These are phyloP conservation scores for Boletus subparvulus DNA, from an alignment of 768 basidiomycete genomes.

Conservation along the genomic window DNA sequence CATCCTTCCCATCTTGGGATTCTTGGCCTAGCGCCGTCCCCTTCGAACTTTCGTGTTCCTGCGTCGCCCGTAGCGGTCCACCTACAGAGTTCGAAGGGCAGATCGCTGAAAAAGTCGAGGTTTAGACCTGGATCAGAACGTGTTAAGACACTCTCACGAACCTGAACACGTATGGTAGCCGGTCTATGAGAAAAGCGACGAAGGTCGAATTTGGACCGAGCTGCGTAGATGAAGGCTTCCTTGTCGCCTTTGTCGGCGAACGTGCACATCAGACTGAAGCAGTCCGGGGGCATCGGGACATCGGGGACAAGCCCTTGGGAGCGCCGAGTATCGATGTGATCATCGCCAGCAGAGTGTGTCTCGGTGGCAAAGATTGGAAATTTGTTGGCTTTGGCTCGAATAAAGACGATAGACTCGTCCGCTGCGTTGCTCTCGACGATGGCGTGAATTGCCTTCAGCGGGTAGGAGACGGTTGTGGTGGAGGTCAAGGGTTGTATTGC, in stretches of 20 bases:
- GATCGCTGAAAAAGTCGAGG: constrained; percentile 25
- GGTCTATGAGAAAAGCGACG: background rate
- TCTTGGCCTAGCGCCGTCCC: too few species aligned
- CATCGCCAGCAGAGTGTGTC: rapidly evolving
- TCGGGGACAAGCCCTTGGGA: constrained; percentile 27
- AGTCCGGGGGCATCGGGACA: constrained; percentile 28
- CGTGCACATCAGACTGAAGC: constrained; percentile 30
- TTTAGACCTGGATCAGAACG: background rate
- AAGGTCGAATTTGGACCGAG: constrained; percentile 23
- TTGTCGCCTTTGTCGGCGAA: constrained; percentile 28
- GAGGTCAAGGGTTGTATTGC: background rate
- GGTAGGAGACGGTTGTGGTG: constrained; percentile 23
- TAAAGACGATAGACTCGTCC: constrained; percentile 26
- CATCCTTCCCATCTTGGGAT: too few species aligned
- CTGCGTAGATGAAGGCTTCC: constrained; percentile 29
- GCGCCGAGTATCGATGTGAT: constrained; percentile 14
- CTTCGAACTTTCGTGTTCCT: too few species aligned
- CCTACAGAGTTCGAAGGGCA: constrained; percentile 31
- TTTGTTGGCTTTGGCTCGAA: constrained; percentile 25
- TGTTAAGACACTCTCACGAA: constrained; percentile 18
- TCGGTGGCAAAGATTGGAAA: constrained; percentile 33
- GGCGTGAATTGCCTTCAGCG: constrained; percentile 16
- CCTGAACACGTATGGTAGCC: constrained; percentile 4
- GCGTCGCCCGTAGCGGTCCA: too few species aligned
- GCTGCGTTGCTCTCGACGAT: constrained; percentile 16